A percentile compares a stretch with the other conserved stretches of the same genome.
phyloP scores from a whole-genome alignment of 2,329 filamentous ascomycete genomes.

The Sporothrix pallida region DNA sequence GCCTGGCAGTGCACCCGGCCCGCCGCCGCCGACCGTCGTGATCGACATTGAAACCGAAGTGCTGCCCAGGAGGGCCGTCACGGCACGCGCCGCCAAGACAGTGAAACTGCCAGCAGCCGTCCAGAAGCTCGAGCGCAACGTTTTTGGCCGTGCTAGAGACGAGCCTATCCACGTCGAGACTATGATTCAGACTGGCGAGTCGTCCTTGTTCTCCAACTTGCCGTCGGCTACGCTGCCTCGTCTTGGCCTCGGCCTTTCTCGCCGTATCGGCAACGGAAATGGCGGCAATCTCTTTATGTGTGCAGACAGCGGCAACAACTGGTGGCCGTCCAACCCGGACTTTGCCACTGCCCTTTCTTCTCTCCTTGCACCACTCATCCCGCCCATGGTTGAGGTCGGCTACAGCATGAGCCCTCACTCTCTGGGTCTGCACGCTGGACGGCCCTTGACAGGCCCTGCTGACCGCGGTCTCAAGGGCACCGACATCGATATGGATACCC shows the following conservation, averaged over 20 bases:
- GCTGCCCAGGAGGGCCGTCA: conserved; percentile 48
- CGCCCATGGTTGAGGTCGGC: conserved; percentile 52
- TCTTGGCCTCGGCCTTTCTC: conserved; percentile 40
- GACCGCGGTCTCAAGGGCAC: conserved; percentile 49
- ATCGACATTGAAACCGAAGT: conserved; percentile 49
- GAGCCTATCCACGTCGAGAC: conserved; percentile 48
- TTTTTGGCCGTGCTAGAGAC: conserved; percentile 33
- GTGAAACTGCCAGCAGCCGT: conserved; percentile 23
- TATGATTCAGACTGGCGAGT: conserved; percentile 38
- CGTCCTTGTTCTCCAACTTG: conserved; percentile 36
- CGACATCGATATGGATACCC: conserved; percentile 45
- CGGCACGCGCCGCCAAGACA: conserved; percentile 44
- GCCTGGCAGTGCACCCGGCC: neutral
- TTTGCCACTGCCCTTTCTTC: neutral
- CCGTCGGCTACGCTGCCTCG: conserved; percentile 41
- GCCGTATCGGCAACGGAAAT: conserved; percentile 30
- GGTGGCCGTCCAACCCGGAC: conserved; percentile 39
- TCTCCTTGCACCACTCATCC: conserved; percentile 35
- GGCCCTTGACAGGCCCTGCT: conserved; percentile 44
- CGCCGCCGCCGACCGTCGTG: conserved; percentile 39
- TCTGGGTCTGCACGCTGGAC: conserved; percentile 44
- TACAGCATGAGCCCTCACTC: conserved; percentile 46
- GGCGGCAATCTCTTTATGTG: conserved; percentile 48
- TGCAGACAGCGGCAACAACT: conserved; percentile 51
- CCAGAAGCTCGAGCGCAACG: conserved; percentile 17